These are phyloP conservation scores for Selenicereus undatus DNA, from an alignment of 148 eudicot species.

Conservation along the genomic window DNA sequence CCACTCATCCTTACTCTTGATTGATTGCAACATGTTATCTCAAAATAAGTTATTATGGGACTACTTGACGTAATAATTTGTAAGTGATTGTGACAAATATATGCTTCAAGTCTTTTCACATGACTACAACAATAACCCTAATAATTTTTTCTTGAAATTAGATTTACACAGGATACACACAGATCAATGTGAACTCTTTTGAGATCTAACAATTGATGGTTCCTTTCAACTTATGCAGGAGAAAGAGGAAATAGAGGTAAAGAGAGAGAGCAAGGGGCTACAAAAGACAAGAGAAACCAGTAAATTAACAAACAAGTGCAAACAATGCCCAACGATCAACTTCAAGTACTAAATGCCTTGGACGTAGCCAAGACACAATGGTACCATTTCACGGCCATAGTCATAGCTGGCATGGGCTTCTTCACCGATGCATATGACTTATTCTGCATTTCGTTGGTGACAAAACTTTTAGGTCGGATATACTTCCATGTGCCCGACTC, in stretches of 20 bases:
- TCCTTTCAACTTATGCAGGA: background rate
- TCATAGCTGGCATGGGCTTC: slow-evolving; percentile 68
- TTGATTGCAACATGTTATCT: no score
- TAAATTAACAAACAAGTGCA: no score
- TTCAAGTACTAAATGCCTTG: slow-evolving; percentile 48
- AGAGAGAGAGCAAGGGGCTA: background rate
- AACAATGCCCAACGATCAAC: slow-evolving; percentile 39
- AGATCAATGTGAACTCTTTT: no score
- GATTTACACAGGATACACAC: no score
- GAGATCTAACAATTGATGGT: background rate
- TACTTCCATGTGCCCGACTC: slow-evolving; percentile 42
- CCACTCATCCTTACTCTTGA: no score
- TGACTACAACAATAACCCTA: no score
- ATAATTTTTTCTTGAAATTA: no score
- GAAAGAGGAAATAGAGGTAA: background rate
- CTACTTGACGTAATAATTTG: no score
- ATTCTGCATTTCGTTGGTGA: slow-evolving; percentile 59
- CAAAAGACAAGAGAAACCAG: background rate
- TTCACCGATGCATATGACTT: slow-evolving; percentile 70
- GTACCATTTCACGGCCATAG: slow-evolving; percentile 62
- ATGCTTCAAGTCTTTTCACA: no score
- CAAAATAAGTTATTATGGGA: no score
- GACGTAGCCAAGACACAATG: slow-evolving; percentile 67
- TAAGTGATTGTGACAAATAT: no score
- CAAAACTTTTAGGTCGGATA: slow-evolving; percentile 56